These are phyloP conservation scores for Alternaria viburni DNA, from an alignment of 2,329 filamentous ascomycete genomes.

Conservation along the genomic window DNA sequence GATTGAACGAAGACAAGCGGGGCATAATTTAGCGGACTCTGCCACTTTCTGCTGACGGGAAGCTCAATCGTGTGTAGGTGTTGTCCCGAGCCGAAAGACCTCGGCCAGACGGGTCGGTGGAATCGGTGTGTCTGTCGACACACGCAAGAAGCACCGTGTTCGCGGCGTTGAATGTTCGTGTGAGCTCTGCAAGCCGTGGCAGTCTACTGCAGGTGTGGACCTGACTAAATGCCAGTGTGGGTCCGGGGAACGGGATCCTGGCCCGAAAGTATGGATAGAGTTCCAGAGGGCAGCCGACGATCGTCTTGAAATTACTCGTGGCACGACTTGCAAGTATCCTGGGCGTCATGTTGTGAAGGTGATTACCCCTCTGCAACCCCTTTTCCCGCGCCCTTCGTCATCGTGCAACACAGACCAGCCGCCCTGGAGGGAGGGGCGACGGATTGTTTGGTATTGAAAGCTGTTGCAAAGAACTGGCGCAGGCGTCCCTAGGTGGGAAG, in stretches of 20 bases:
- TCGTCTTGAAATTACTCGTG: conserved; percentile 40
- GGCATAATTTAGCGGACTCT: conserved; percentile 20
- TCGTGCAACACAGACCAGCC: conserved; percentile 23
- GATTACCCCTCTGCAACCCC: conserved; percentile 14
- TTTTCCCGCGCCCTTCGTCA: conserved; percentile 35
- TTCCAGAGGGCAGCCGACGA: conserved; percentile 41
- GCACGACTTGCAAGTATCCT: conserved; percentile 24
- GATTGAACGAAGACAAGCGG: conserved; percentile 22
- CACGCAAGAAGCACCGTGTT: conserved; percentile 2
- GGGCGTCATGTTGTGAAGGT: conserved; percentile 28
- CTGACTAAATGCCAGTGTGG: conserved; percentile 31
- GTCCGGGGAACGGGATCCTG: conserved; percentile 46
- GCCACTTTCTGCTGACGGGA: conserved; percentile 15
- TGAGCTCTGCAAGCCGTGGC: conserved; percentile 12
- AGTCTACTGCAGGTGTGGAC: conserved; percentile 27
- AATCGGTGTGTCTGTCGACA: background rate
- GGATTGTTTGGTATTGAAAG: conserved; percentile 10
- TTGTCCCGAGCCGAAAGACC: conserved; percentile 3
- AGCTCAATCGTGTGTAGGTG: conserved; percentile 4
- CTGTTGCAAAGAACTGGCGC: conserved; percentile 26
- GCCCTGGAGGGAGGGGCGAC: conserved; percentile 10
- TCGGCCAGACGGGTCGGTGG: conserved; percentile 1
- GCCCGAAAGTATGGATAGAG: conserved; percentile 41
- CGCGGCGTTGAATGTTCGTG: background rate
- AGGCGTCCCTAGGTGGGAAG: conserved; percentile 3